Conservation (phyloP, 768 basidiomycete species). For the Hericium coralloides region DNA sequence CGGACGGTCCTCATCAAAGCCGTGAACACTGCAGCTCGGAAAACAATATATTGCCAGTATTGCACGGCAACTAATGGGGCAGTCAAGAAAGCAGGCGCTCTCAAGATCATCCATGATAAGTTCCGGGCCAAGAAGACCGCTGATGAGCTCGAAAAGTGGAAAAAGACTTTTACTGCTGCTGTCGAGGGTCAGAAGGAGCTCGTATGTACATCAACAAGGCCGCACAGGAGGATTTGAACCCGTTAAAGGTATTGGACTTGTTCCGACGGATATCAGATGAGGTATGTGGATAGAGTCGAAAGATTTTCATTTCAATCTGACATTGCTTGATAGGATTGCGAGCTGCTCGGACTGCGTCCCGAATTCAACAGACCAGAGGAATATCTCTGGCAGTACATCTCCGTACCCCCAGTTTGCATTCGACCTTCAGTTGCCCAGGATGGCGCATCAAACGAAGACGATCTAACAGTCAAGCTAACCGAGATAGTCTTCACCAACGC, state of each 20-base stretch:
- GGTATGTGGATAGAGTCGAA: conserved; percentile 31
- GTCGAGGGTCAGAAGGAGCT: conserved; percentile 85
- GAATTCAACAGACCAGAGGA: conserved; percentile 89
- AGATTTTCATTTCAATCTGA: not conserved
- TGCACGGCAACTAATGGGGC: conserved; percentile 91
- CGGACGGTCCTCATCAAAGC: conserved; percentile 75
- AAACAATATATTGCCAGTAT: conserved; percentile 86
- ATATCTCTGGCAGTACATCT: conserved; percentile 98
- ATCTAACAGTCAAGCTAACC: conserved; percentile 92
- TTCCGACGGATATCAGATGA: conserved; percentile 91
- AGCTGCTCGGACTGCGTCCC: conserved; percentile 86
- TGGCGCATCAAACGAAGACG: conserved; percentile 97
- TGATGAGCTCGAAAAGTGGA: conserved; percentile 83
- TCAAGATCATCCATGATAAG: conserved; percentile 98
- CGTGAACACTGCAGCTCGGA: conserved; percentile 81
- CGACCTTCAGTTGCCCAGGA: conserved; percentile 97
- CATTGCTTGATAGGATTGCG: conserved; percentile 63
- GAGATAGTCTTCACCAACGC: conserved; percentile 95
- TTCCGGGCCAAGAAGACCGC: conserved; percentile 90
- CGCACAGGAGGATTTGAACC: conserved; percentile 87
- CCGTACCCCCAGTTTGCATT: conserved; percentile 96
- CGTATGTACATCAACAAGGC: conserved; percentile 77
- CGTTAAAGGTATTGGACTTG: conserved; percentile 85
- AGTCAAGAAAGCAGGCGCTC: conserved; percentile 90
- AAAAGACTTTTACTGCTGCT: conserved; percentile 71